Percentiles rank a stretch among this genome's conserved stretches.
Evolutionary conservation across 2,329 filamentous ascomycete genomes (phyloP).

Genomic region (Harringtonia lauricola): DNA sequence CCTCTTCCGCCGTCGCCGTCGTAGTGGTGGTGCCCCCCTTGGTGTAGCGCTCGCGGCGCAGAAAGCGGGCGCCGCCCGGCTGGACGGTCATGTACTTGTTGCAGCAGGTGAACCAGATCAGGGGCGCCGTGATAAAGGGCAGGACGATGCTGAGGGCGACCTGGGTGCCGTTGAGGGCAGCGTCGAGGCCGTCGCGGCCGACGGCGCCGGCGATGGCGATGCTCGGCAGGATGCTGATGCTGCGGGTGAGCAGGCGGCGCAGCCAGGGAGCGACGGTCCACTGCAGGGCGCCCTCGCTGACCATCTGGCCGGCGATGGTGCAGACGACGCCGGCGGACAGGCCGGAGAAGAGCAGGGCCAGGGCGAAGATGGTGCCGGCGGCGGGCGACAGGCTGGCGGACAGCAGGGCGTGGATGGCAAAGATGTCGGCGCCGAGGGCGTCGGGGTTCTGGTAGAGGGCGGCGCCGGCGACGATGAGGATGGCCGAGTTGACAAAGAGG

Average conservation of each 20-base stretch:
- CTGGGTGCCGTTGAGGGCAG: slow-evolving; percentile 65
- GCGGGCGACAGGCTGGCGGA: slow-evolving; percentile 56
- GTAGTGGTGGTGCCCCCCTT: neutral
- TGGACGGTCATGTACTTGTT: slow-evolving; percentile 69
- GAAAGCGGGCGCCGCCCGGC: slow-evolving; percentile 28
- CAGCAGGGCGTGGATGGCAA: slow-evolving; percentile 69
- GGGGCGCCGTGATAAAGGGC: slow-evolving; percentile 70
- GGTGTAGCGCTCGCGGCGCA: slow-evolving; percentile 9
- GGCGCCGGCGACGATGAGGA: slow-evolving; percentile 71
- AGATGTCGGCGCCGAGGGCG: slow-evolving; percentile 64
- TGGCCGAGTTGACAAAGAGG: slow-evolving; percentile 73
- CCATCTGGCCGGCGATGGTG: slow-evolving; percentile 84
- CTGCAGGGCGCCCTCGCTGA: slow-evolving; percentile 69
- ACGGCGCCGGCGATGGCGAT: slow-evolving; percentile 77
- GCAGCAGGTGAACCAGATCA: slow-evolving; percentile 77
- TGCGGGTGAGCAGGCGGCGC: slow-evolving; percentile 64
- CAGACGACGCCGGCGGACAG: slow-evolving; percentile 77
- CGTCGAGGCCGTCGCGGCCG: slow-evolving; percentile 57
- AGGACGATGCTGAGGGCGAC: slow-evolving; percentile 69
- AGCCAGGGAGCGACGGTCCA: slow-evolving; percentile 71
- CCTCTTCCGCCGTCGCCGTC: neutral
- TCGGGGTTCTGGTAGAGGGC: slow-evolving; percentile 54
- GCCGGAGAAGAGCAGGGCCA: slow-evolving; percentile 70
- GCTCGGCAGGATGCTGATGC: slow-evolving; percentile 69
- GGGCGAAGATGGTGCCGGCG: slow-evolving; percentile 73